These are phyloP conservation scores for Suillus paluster DNA, from an alignment of 768 basidiomycete species.

Conservation along the genomic window DNA sequence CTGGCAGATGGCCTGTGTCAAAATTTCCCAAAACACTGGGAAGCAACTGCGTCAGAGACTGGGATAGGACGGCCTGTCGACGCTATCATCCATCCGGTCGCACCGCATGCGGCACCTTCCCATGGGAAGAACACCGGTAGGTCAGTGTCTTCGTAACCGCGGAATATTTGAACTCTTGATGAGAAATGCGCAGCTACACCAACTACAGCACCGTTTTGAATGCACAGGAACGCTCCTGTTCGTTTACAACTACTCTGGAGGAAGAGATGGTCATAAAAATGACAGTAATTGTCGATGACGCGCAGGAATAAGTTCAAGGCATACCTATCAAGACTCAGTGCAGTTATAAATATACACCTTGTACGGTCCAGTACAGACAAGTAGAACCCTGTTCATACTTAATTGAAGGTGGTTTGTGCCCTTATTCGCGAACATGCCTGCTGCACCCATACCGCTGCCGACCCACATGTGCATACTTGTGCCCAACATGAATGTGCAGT, in stretches of 20 bases:
- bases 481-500: too few relatives aligned
- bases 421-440: too few relatives aligned
- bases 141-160: slow-evolving; percentile 38
- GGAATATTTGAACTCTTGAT: not conserved
- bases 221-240: slow-evolving; percentile 58
- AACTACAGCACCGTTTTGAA: slow-evolving; percentile 69
- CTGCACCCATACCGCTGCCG: too few relatives aligned
- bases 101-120: slow-evolving; percentile 63
- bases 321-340: too few relatives aligned
- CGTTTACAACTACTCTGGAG: slow-evolving; percentile 71
- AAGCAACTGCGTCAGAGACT: slow-evolving; percentile 51
- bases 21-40: slow-evolving; percentile 62
- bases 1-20: slow-evolving; percentile 58
- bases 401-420: too few relatives aligned
- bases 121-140: slow-evolving; percentile 62
- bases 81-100: slow-evolving; percentile 69
- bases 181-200: slow-evolving; percentile 39
- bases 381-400: too few relatives aligned
- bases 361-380: too few relatives aligned
- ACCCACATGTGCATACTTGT: too few relatives aligned
- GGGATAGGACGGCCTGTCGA: slow-evolving; percentile 77
- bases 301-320: slow-evolving; percentile 35
- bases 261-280: slow-evolving; percentile 77
- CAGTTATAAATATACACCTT: too few relatives aligned
- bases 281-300: slow-evolving; percentile 64